These are phyloP conservation scores for Globisporangium ultimum DNA, from an alignment of 352 stramenopile genomes.

Conservation along the genomic window DNA sequence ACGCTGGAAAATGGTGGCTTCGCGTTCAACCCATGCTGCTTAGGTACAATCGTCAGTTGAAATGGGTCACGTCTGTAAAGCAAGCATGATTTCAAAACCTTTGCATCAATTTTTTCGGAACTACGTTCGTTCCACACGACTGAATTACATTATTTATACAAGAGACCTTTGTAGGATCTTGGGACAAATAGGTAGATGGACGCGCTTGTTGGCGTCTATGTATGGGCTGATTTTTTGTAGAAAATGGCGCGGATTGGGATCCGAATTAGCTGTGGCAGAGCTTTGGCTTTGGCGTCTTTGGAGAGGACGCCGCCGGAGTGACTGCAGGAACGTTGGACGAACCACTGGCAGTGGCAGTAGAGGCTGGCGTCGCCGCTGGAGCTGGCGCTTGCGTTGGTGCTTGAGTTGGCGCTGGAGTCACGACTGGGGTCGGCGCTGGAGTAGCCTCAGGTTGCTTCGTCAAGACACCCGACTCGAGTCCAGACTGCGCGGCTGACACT, in stretches of 20 bases:
- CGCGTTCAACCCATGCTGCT: too few relatives aligned
- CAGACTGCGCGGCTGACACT: neutral
- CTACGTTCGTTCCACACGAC: slow-evolving; percentile 4
- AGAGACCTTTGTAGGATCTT: neutral
- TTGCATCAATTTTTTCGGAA: slow-evolving; percentile 1
- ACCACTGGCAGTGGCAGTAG: neutral
- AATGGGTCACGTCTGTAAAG: neutral
- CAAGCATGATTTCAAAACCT: neutral
- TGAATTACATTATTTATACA: too few relatives aligned
- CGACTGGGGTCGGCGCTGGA: neutral
- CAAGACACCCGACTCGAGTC: slow-evolving; percentile 8
- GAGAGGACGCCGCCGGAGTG: slow-evolving; percentile 8
- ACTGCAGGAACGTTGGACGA: neutral
- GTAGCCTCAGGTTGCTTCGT: slow-evolving; percentile 4
- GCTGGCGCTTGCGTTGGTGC: neutral
- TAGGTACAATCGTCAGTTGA: too few relatives aligned
- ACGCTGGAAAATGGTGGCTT: too few relatives aligned
- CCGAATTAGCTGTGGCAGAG: slow-evolving; percentile 8
- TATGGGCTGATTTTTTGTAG: too few relatives aligned
- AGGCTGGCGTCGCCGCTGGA: slow-evolving; percentile 2
- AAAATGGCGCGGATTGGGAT: too few relatives aligned
- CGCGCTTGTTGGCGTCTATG: too few relatives aligned
- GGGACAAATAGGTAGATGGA: slow-evolving; percentile 2
- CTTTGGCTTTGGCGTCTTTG: slow-evolving; percentile 18
- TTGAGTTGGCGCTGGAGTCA: neutral